Conservation (phyloP, 1,284 basidiomycete species). For the Ustilago loliicola region DNA sequence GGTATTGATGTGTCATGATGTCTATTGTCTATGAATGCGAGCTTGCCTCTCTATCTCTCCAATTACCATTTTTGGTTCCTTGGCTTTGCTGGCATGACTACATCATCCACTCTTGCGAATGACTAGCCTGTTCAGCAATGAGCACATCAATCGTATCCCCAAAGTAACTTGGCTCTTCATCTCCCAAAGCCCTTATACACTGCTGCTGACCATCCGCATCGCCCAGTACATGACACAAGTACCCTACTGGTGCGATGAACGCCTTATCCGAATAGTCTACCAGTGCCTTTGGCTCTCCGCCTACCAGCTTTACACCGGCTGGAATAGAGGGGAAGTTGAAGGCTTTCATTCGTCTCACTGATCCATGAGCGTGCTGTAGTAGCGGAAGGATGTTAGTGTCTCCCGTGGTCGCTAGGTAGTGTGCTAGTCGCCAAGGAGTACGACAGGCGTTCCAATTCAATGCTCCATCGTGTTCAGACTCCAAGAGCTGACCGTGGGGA, state of each 20-base stretch:
- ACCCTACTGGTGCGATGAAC: slow-evolving; percentile 61
- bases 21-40: neutral
- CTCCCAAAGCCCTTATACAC: slow-evolving; percentile 46
- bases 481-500: slow-evolving; percentile 51
- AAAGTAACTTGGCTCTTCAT: slow-evolving; percentile 56
- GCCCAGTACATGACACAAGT: slow-evolving; percentile 59
- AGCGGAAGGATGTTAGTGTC: slow-evolving; percentile 57
- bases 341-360: slow-evolving; percentile 10
- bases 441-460: slow-evolving; percentile 67
- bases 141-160: slow-evolving; percentile 64
- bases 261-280: slow-evolving; percentile 63
- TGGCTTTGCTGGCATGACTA: too few species aligned
- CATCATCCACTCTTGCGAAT: slow-evolving; percentile 48
- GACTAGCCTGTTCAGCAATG: slow-evolving; percentile 61
- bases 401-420: slow-evolving; percentile 60
- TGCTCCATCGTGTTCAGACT: slow-evolving; percentile 58
- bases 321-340: slow-evolving; percentile 58
- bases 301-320: slow-evolving; percentile 48
- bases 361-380: slow-evolving; percentile 50
- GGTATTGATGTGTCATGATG: neutral
- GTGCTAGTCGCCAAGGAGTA: slow-evolving; percentile 63
- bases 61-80: neutral
- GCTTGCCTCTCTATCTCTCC: neutral
- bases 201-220: slow-evolving; percentile 39
- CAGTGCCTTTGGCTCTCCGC: slow-evolving; percentile 22